Base-by-base conservation (phyloP, 176 grass and related monocot genomes). In the Triticum urartu region DNA sequence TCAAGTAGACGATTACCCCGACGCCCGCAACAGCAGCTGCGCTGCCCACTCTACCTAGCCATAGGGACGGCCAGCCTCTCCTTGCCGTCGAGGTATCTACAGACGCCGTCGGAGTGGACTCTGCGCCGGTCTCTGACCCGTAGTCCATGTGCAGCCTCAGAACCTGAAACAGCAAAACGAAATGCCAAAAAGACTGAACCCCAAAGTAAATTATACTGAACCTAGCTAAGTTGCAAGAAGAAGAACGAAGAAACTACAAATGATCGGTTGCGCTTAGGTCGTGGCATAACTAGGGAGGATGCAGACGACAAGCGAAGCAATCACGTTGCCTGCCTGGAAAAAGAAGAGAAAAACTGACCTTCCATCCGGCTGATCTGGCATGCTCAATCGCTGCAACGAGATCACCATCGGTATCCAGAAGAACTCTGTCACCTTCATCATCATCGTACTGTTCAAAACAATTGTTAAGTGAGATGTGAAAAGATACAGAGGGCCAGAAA, bases 371-470 rank as follows among this genome's bases (percentile, higher is more conserved):
- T 83, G 77, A 92, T 92, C 77, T 91, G 34, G 93, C 95, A 66
- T 93, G 88, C 20, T 98, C 67, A 4, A 94, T 81, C 52, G 95
- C 95, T 25, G 78, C 79, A 12, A 48, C 65, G 6, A 98, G 88
- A 54, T 98, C 95, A 8, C 26, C 48, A 34, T 92, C 88, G 0
- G 77, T 94, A 36, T 58, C 80, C 21, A 98, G 77, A 66, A 95
- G 54, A 74, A 98, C 95, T 77, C 67, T 98, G 59, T 95, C 95
- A 36, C 91, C 91, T 91, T 98, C 93, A n/a, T 95, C 93, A 26
- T 98, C 95, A 9, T 98, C 59, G 68, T 98, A 98, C 89, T 83
- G 43, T n/a, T 35, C 2, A 42, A 17, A 35, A 1, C 22, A 42
- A 77, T 75, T 75, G 32, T 30, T 17, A 89, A 70, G 25, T 67